A percentile compares a stretch with the other conserved stretches of the same genome.
Conservation (phyloP, 805 yeast species). For the Candida sonorensis region DNA sequence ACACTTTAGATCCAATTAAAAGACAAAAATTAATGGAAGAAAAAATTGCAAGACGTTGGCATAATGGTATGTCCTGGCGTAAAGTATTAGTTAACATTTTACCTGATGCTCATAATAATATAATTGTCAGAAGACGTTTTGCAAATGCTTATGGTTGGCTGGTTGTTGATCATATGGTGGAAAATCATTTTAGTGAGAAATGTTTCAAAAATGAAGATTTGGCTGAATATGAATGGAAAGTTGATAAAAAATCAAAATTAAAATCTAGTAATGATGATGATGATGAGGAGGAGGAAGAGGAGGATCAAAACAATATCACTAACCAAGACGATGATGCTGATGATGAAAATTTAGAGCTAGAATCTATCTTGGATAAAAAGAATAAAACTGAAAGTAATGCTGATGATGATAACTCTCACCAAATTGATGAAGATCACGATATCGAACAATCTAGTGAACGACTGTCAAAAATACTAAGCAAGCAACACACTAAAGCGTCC, state of each 20-base stretch:
- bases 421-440: slow-evolving; percentile 2
- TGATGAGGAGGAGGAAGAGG: slow-evolving; percentile 2
- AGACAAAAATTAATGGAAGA: slow-evolving; percentile 56
- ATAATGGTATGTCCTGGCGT: slow-evolving; percentile 77
- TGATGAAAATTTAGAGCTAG: no score
- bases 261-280: slow-evolving; percentile 1
- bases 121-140: slow-evolving; percentile 79
- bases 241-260: background rate
- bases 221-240: slow-evolving; percentile 13
- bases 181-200: slow-evolving; percentile 46
- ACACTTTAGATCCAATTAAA: slow-evolving; percentile 25
- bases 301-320: background rate
- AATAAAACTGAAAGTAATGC: no score
- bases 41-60: slow-evolving; percentile 84
- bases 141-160: slow-evolving; percentile 96
- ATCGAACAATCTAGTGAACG: slow-evolving; percentile 14
- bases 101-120: slow-evolving; percentile 95
- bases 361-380: no score
- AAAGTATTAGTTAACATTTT: slow-evolving; percentile 79
- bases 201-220: slow-evolving; percentile 20
- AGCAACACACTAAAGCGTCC: slow-evolving; percentile 30
- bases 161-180: slow-evolving; percentile 74
- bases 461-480: slow-evolving; percentile 21
- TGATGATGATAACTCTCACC: no score
- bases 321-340: no score